Evolutionary conservation across 495 filamentous ascomycete genomes (phyloP).

Genomic region (Hypoxylon rickii): DNA sequence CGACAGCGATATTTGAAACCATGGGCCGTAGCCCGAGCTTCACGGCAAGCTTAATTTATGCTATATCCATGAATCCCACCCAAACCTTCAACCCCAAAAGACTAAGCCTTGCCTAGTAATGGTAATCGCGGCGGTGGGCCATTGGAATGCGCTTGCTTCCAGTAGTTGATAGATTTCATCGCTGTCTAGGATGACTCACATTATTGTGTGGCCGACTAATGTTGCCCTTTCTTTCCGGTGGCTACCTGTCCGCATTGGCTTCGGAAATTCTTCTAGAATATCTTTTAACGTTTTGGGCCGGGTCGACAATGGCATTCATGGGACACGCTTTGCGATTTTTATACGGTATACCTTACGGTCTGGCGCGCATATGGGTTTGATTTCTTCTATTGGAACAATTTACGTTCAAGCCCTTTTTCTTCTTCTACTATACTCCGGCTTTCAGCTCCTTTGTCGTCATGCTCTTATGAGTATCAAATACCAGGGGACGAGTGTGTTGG

Average conservation of each 20-base stretch:
- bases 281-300: constrained; percentile 3
- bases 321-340: constrained; percentile 21
- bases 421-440: constrained; percentile 13
- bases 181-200: too few relatives aligned
- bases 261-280: not conserved
- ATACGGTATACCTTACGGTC: constrained; percentile 37
- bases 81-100: not conserved
- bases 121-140: too few relatives aligned
- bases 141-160: too few relatives aligned
- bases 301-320: constrained; percentile 29
- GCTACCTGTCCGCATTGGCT: constrained; percentile 3
- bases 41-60: not conserved
- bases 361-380: constrained; percentile 20
- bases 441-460: constrained; percentile 24
- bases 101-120: too few relatives aligned
- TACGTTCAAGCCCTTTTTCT: constrained; percentile 5
- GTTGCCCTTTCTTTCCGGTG: constrained; percentile 7
- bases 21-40: not conserved
- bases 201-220: not conserved
- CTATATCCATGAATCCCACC: not conserved
- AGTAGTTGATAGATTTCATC: too few relatives aligned
- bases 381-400: constrained; percentile 10
- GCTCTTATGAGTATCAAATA: constrained; percentile 15
- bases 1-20: constrained; percentile 16
- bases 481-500: constrained; percentile 4